Evolutionary conservation across 495 filamentous ascomycete genomes (phyloP).

Genomic region (Hypomontagnella submonticulosa): DNA sequence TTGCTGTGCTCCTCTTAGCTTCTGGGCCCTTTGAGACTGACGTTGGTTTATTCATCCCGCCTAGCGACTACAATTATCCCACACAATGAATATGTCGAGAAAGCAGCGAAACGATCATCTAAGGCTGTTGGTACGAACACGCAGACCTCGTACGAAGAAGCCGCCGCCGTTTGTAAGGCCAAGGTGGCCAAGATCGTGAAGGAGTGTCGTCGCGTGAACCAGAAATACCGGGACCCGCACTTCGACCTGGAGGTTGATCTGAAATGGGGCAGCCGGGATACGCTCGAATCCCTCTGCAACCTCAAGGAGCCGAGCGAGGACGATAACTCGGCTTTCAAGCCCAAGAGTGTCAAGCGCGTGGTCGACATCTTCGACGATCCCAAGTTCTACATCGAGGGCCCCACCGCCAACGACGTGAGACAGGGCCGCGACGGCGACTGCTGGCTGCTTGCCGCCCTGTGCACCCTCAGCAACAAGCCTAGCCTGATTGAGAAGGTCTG

Average conservation of each 20-base stretch:
- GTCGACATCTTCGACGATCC: conserved; percentile 89
- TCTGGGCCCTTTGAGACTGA: neutral
- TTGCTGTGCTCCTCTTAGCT: conserved; percentile 1
- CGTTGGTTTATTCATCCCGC: conserved; percentile 2
- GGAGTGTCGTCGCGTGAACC: conserved; percentile 85
- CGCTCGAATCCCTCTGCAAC: conserved; percentile 69
- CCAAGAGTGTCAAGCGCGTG: conserved; percentile 73
- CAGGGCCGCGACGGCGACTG: conserved; percentile 87
- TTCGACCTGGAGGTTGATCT: conserved; percentile 89
- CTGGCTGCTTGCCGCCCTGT: conserved; percentile 90
- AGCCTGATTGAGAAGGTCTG: conserved; percentile 84
- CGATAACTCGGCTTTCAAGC: conserved; percentile 55
- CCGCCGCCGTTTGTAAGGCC: conserved; percentile 71
- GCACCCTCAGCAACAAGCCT: conserved; percentile 82
- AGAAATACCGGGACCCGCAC: conserved; percentile 89
- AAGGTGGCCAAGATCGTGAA: conserved; percentile 85
- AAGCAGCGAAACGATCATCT: conserved; percentile 69
- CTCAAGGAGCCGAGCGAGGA: conserved; percentile 25
- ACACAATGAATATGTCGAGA: conserved; percentile 74
- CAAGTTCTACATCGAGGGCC: conserved; percentile 84
- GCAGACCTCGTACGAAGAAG: conserved; percentile 77
- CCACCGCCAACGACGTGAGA: conserved; percentile 82
- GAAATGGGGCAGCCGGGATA: conserved; percentile 68
- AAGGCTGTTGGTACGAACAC: conserved; percentile 51
- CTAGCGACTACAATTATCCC: conserved; percentile 78